These are phyloP conservation scores for Penicillium sclerotigenum DNA, from an alignment of 2,329 filamentous ascomycete genomes.

Conservation along the genomic window DNA sequence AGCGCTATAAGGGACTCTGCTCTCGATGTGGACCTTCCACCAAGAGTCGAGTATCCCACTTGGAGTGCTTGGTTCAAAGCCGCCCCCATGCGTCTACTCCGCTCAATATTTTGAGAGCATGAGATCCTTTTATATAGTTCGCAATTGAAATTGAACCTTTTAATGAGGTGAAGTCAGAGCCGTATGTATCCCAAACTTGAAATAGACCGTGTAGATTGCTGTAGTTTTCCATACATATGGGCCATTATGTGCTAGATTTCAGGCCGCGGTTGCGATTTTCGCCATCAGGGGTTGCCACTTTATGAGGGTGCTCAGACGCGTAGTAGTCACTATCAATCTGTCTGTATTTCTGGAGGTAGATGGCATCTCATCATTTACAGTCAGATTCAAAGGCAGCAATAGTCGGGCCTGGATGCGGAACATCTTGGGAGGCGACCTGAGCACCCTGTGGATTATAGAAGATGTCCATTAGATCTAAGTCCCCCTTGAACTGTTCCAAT, in stretches of 20 bases:
- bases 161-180: not conserved
- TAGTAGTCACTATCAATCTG: too few relatives aligned
- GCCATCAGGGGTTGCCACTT: too few relatives aligned
- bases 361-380: too few relatives aligned
- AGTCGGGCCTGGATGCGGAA: too few relatives aligned
- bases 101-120: slow-evolving; percentile 12
- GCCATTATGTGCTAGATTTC: too few relatives aligned
- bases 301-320: too few relatives aligned
- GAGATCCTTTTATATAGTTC: not conserved
- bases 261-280: too few relatives aligned
- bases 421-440: not conserved
- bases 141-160: not conserved
- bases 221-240: not conserved
- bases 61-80: slow-evolving; percentile 23
- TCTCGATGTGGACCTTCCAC: slow-evolving; percentile 21
- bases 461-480: slow-evolving; percentile 51
- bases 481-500: slow-evolving; percentile 39
- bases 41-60: slow-evolving; percentile 22
- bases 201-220: too few relatives aligned
- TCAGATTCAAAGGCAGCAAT: too few relatives aligned
- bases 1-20: slow-evolving; percentile 20
- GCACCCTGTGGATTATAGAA: slow-evolving; percentile 58
- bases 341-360: too few relatives aligned
- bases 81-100: slow-evolving; percentile 18
- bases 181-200: not conserved